A percentile compares a stretch with the other conserved stretches of the same genome.
These are phyloP conservation scores for Peterozyma xylosa DNA, from an alignment of 805 yeast genomes.

Conservation along the genomic window DNA sequence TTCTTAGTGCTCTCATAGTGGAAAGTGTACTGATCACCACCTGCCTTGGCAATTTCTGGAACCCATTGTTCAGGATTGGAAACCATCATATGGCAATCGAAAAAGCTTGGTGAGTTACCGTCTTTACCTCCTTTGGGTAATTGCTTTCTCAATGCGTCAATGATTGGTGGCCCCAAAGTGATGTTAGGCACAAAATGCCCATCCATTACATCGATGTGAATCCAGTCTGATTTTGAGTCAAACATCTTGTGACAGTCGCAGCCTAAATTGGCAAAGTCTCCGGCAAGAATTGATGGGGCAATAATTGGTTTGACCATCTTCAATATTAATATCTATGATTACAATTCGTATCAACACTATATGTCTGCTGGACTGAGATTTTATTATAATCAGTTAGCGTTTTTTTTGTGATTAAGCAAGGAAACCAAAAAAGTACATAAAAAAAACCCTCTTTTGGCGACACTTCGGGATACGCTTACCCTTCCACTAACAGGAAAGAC, in stretches of 20 bases:
- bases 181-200: slow-evolving; percentile 98
- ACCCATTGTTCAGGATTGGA: slow-evolving; percentile 91
- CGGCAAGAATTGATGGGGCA: slow-evolving; percentile 92
- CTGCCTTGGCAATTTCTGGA: slow-evolving; percentile 82
- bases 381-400: too few species aligned
- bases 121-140: slow-evolving; percentile 58
- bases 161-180: slow-evolving; percentile 88
- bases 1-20: slow-evolving; percentile 88
- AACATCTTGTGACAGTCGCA: slow-evolving; percentile 80
- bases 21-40: slow-evolving; percentile 94
- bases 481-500: too few species aligned
- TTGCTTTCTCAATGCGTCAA: slow-evolving; percentile 64
- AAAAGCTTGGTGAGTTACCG: slow-evolving; percentile 37
- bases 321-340: too few species aligned
- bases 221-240: slow-evolving; percentile 87
- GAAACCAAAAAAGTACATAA: too few species aligned
- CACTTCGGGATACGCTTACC: too few species aligned
- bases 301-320: slow-evolving; percentile 72
- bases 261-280: slow-evolving; percentile 85
- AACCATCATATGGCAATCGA: slow-evolving; percentile 99
- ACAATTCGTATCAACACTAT: too few species aligned
- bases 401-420: too few species aligned
- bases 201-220: slow-evolving; percentile 97
- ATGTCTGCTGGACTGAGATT: too few species aligned
- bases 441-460: too few species aligned